phyloP scores from a whole-genome alignment of 1,284 basidiomycete species.

The Fistulinella staudtii region DNA sequence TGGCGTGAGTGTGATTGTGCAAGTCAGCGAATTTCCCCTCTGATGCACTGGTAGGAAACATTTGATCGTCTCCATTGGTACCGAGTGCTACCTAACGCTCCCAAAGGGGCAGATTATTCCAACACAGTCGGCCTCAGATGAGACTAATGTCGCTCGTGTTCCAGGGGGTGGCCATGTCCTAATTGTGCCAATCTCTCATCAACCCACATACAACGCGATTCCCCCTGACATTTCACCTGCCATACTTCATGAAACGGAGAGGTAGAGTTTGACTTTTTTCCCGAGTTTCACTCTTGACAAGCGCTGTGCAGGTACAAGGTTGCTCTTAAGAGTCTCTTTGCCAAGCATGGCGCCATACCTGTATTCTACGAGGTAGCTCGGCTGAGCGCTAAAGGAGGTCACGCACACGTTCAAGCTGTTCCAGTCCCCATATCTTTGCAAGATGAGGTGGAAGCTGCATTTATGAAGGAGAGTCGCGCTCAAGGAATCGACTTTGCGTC shows the following conservation, averaged over 20 bases:
- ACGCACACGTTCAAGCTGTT: conserved; percentile 87
- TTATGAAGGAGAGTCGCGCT: conserved; percentile 61
- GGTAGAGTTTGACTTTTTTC: conserved; percentile 33
- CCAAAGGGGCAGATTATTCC: conserved; percentile 91
- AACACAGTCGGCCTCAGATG: conserved; percentile 54
- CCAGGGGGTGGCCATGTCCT: conserved; percentile 94
- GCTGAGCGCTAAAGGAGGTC: conserved; percentile 81
- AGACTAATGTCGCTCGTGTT: conserved; percentile 45
- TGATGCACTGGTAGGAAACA: conserved; percentile 65
- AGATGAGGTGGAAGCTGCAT: conserved; percentile 64
- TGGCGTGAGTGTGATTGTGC: conserved; percentile 62
- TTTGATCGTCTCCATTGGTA: conserved; percentile 88
- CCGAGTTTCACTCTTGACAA: conserved; percentile 1
- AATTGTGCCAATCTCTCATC: conserved; percentile 77
- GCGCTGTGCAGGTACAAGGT: conserved; percentile 66
- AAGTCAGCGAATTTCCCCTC: neutral
- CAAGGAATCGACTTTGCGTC: conserved; percentile 65
- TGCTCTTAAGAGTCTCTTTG: conserved; percentile 70
- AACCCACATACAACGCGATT: conserved; percentile 61
- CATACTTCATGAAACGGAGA: conserved; percentile 77
- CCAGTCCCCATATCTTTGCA: conserved; percentile 69
- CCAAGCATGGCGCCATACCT: conserved; percentile 61
- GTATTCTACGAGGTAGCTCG: conserved; percentile 90
- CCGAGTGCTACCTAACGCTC: conserved; percentile 89
- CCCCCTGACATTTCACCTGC: conserved; percentile 72